These are phyloP conservation scores for Antarctomyces pellizariae DNA, from an alignment of 495 filamentous ascomycete genomes.

Conservation along the genomic window DNA sequence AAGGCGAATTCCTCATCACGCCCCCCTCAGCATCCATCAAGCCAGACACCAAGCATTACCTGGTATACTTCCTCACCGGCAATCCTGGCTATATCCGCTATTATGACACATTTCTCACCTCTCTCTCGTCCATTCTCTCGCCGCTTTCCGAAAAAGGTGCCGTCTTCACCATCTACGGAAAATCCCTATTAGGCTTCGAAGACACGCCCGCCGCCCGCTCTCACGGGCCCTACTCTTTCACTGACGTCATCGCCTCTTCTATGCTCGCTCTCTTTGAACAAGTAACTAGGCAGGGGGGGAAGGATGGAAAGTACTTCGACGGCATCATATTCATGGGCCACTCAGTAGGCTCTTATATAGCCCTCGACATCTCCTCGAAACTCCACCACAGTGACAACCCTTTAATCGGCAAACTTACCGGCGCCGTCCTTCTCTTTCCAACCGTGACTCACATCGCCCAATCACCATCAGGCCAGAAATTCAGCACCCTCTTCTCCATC, in stretches of 20 bases:
- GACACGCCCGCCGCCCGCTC: constrained; percentile 19
- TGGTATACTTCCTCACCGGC: constrained; percentile 50
- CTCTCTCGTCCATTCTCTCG: constrained; percentile 17
- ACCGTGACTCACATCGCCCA: constrained; percentile 52
- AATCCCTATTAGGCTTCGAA: constrained; percentile 52
- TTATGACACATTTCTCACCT: constrained; percentile 45
- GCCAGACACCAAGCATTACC: no score
- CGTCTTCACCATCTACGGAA: constrained; percentile 36
- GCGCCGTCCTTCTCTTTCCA: constrained; percentile 50
- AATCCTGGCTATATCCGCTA: constrained; percentile 74
- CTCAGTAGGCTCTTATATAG: constrained; percentile 58
- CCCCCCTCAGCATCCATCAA: no score
- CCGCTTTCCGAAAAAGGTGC: constrained; percentile 4
- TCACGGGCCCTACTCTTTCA: constrained; percentile 40
- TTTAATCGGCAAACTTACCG: constrained; percentile 19
- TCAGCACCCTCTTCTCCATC: constrained; percentile 26
- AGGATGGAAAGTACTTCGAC: constrained; percentile 12
- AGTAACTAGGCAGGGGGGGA: constrained; percentile 2
- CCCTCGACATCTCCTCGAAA: constrained; percentile 33
- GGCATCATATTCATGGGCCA: constrained; percentile 61
- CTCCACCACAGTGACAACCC: constrained; percentile 2
- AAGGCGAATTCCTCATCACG: no score
- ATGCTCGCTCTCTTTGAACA: constrained; percentile 4
- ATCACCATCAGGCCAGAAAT: constrained; percentile 35
- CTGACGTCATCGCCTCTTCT: constrained; percentile 14